These are phyloP conservation scores for Sphenostylis stenocarpa DNA, from an alignment of 306 rosid species.

Conservation along the genomic window DNA sequence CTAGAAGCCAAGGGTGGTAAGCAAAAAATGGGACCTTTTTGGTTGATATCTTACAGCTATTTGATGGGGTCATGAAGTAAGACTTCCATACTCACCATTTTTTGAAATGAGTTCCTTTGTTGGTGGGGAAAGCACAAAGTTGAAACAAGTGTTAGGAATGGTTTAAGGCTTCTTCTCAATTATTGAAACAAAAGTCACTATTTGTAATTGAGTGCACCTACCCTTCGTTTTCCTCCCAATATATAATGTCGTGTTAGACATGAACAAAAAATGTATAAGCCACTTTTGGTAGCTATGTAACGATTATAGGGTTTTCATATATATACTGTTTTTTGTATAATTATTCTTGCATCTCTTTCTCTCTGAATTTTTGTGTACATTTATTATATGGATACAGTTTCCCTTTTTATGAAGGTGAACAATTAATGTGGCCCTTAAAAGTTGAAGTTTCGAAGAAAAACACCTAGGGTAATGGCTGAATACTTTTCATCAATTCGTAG, in stretches of 20 bases:
- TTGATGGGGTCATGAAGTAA: constrained; percentile 49
- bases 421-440: background rate
- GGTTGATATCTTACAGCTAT: constrained; percentile 56
- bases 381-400: background rate
- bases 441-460: background rate
- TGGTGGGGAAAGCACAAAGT: constrained; percentile 4
- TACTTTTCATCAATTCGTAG: background rate
- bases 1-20: constrained; percentile 39
- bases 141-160: constrained; percentile 21
- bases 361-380: background rate
- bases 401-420: background rate
- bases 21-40: constrained; percentile 50
- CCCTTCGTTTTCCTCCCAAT: constrained; percentile 26
- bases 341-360: background rate
- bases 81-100: constrained; percentile 29
- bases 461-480: background rate
- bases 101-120: constrained; percentile 15
- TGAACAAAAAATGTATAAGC: constrained; percentile 6
- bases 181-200: constrained; percentile 36
- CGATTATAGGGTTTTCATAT: background rate
- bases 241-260: constrained; percentile 20
- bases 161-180: constrained; percentile 30
- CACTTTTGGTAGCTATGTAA: background rate
- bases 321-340: background rate
- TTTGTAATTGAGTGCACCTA: constrained; percentile 45